phyloP scores from a whole-genome alignment of 805 yeast genomes.

The Yamadazyma akitaensis region DNA sequence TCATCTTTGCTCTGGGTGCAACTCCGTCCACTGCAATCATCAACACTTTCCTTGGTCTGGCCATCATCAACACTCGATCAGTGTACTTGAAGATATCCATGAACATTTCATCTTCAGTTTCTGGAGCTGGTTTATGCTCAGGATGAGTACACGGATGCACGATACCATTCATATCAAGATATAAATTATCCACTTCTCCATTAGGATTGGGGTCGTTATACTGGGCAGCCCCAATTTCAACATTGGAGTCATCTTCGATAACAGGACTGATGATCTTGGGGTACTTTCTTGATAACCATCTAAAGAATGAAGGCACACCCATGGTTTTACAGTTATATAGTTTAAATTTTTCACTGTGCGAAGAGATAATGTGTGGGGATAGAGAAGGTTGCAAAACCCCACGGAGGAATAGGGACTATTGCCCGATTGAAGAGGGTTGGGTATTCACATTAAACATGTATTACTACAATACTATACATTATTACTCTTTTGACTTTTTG shows the following conservation, averaged over 20 bases:
- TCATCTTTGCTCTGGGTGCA: conserved; percentile 98
- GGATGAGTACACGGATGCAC: conserved; percentile 99
- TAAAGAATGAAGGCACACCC: conserved; percentile 98
- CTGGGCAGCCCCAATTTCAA: conserved; percentile 62
- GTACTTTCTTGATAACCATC: conserved; percentile 92
- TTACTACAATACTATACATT: background rate
- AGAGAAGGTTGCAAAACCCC: background rate
- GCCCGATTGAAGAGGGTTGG: too few relatives aligned
- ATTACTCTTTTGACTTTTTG: conserved; percentile 19
- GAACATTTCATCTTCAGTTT: conserved; percentile 95
- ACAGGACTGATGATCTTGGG: conserved; percentile 94
- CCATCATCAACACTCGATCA: conserved; percentile 87
- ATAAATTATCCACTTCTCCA: conserved; percentile 91
- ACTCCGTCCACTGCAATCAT: conserved; percentile 99
- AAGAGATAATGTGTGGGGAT: background rate
- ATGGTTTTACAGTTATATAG: conserved; percentile 26
- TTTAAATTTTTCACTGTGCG: background rate
- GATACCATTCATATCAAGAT: conserved; percentile 97
- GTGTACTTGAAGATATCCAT: conserved; percentile 90
- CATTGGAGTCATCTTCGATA: conserved; percentile 65
- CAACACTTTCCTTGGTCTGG: conserved; percentile 87
- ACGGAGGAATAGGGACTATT: too few relatives aligned
- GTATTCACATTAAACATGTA: background rate
- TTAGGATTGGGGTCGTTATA: conserved; percentile 83
- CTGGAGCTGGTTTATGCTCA: conserved; percentile 93